These are phyloP conservation scores for Cryptococcus sp. DNA, from an alignment of 1,284 basidiomycete species.

Conservation along the genomic window DNA sequence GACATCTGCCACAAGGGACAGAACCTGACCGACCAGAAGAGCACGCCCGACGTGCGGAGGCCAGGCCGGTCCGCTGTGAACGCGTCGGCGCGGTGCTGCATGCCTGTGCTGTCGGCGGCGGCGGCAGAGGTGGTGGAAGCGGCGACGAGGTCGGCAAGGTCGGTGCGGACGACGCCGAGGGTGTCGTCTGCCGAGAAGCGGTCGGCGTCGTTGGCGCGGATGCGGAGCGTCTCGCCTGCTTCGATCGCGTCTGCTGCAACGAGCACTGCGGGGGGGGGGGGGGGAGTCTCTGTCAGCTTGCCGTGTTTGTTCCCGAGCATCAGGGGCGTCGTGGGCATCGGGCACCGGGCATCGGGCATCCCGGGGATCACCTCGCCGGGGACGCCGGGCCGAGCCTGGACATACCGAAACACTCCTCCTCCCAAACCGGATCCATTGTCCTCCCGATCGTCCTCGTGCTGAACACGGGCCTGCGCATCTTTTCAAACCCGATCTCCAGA, in stretches of 20 bases:
- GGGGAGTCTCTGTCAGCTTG: too few species aligned
- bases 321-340: too few species aligned
- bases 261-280: constrained; percentile 43
- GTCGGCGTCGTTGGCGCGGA: constrained; percentile 50
- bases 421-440: constrained; percentile 45
- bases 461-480: constrained; percentile 48
- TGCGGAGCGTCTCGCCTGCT: constrained; percentile 43
- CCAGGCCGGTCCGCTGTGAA: constrained; percentile 34
- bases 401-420: constrained; percentile 47
- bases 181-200: constrained; percentile 52
- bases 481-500: constrained; percentile 40
- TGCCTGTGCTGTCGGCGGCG: constrained; percentile 11
- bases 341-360: too few species aligned
- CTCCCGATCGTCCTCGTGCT: constrained; percentile 47
- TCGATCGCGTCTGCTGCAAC: constrained; percentile 43
- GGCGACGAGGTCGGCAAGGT: constrained; percentile 48
- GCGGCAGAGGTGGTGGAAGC: not conserved
- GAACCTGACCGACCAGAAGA: constrained; percentile 47
- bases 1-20: constrained; percentile 46
- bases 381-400: too few species aligned
- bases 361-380: too few species aligned
- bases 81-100: constrained; percentile 32
- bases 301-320: too few species aligned
- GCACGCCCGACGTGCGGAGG: constrained; percentile 35
- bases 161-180: constrained; percentile 49